Evolutionary conservation across 345 rosid genomes (phyloP).

Genomic region (Kandelia obovata): DNA sequence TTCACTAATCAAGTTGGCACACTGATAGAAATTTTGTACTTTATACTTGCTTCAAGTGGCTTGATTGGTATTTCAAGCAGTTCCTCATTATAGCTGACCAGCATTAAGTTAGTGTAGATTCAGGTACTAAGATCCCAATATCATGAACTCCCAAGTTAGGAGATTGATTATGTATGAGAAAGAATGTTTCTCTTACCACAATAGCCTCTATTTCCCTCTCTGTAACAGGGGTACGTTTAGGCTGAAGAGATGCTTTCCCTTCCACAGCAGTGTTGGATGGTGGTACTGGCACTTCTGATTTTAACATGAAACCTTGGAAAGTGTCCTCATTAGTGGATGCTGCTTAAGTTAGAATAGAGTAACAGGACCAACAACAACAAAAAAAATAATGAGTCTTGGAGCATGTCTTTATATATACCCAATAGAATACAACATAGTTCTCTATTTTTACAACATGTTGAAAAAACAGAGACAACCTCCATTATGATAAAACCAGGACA

Average conservation of each 20-base stretch:
- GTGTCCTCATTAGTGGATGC: slow-evolving; percentile 18
- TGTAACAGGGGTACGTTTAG: slow-evolving; percentile 69
- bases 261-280: slow-evolving; percentile 53
- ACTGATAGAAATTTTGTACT: no score
- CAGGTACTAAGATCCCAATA: no score
- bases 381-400: neutral
- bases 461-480: no score
- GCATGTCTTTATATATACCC: no score
- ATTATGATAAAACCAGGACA: no score
- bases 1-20: no score
- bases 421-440: no score
- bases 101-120: no score
- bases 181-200: slow-evolving; percentile 34
- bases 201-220: slow-evolving; percentile 68
- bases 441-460: no score
- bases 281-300: slow-evolving; percentile 60
- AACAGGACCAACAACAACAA: slow-evolving; percentile 13
- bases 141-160: neutral
- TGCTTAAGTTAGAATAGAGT: slow-evolving; percentile 20
- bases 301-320: slow-evolving; percentile 18
- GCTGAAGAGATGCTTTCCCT: slow-evolving; percentile 83
- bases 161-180: neutral
- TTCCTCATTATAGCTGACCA: neutral
- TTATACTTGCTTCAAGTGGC: no score
- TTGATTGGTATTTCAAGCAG: neutral